Percentiles rank a stretch among this genome's conserved stretches.
phyloP scores from a whole-genome alignment of 768 basidiomycete genomes.

The Boletales sp. region DNA sequence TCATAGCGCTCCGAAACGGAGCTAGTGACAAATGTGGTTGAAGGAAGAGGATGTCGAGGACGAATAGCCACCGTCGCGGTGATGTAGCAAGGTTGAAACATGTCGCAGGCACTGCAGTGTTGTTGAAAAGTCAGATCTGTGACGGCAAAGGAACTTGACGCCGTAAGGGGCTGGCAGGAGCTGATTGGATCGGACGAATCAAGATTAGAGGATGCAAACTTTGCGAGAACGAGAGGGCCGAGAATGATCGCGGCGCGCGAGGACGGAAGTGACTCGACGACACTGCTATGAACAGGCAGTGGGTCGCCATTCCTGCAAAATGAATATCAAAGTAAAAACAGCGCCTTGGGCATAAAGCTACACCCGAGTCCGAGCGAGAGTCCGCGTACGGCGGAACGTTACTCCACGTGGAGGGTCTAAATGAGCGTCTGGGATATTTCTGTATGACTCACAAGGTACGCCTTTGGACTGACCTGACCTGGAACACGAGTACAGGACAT shows the following conservation, averaged over 20 bases:
- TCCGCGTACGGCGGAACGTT: conserved; percentile 22
- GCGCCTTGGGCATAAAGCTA: conserved; percentile 14
- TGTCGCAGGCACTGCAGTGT: conserved; percentile 32
- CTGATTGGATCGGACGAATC: conserved; percentile 13
- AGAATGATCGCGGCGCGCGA: conserved; percentile 22
- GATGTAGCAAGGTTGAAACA: conserved; percentile 34
- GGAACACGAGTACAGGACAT: too few species aligned
- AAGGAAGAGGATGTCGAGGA: conserved; percentile 26
- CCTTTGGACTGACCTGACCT: neutral
- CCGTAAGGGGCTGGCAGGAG: conserved; percentile 23
- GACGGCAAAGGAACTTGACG: conserved; percentile 21
- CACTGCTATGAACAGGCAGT: conserved; percentile 22
- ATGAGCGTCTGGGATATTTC: neutral
- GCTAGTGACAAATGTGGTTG: conserved; percentile 24
- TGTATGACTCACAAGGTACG: neutral
- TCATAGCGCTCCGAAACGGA: conserved; percentile 28
- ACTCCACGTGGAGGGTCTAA: neutral
- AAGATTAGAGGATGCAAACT: conserved; percentile 19
- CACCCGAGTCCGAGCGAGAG: conserved; percentile 3
- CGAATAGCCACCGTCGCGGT: conserved; percentile 33
- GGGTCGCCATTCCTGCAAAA: conserved; percentile 22
- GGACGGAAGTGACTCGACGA: conserved; percentile 12
- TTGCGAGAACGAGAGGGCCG: conserved; percentile 16
- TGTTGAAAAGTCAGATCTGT: conserved; percentile 25
- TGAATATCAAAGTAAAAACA: conserved; percentile 19